Evolutionary conservation across 352 stramenopile species (phyloP).

Genomic region (Phytophthora fragariae): DNA sequence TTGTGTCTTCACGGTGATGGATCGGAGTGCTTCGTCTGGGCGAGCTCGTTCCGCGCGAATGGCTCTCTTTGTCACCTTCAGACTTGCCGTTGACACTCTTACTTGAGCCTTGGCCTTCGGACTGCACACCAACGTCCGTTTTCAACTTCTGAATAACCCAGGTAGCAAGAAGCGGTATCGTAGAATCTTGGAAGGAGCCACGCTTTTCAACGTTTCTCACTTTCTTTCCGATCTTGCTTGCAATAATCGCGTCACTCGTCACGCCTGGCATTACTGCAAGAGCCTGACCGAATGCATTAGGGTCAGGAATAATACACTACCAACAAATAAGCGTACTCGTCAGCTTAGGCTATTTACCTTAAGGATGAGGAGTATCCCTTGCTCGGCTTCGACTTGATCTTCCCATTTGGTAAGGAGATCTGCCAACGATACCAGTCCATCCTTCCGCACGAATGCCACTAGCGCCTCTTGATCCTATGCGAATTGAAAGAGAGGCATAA

Average conservation of each 20-base stretch:
- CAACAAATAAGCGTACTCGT: neutral
- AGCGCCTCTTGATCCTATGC: constrained; percentile 61
- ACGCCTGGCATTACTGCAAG: constrained; percentile 69
- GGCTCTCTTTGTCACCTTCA: constrained; percentile 19
- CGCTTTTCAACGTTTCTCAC: constrained; percentile 51
- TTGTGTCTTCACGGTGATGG: constrained; percentile 12
- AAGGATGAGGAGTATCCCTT: constrained; percentile 64
- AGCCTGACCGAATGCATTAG: constrained; percentile 32
- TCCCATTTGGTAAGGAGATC: constrained; percentile 61
- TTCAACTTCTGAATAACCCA: constrained; percentile 76
- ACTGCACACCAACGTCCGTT: constrained; percentile 28
- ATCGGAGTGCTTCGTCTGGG: constrained; percentile 9
- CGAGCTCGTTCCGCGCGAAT: constrained; percentile 13
- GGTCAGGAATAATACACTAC: constrained; percentile 9
- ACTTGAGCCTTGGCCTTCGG: constrained; percentile 21
- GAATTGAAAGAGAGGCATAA: neutral
- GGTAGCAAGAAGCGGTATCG: constrained; percentile 50
- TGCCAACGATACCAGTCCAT: constrained; percentile 54
- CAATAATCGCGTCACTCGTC: constrained; percentile 45
- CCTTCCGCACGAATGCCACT: constrained; percentile 54
- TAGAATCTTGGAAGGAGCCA: constrained; percentile 29
- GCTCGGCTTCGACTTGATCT: constrained; percentile 52
- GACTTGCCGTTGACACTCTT: constrained; percentile 14
- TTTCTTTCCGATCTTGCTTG: constrained; percentile 66
- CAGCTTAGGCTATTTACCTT: constrained; percentile 49